Evolutionary conservation across 2,329 filamentous ascomycete species (phyloP).

Genomic region (Neonectria faginata): DNA sequence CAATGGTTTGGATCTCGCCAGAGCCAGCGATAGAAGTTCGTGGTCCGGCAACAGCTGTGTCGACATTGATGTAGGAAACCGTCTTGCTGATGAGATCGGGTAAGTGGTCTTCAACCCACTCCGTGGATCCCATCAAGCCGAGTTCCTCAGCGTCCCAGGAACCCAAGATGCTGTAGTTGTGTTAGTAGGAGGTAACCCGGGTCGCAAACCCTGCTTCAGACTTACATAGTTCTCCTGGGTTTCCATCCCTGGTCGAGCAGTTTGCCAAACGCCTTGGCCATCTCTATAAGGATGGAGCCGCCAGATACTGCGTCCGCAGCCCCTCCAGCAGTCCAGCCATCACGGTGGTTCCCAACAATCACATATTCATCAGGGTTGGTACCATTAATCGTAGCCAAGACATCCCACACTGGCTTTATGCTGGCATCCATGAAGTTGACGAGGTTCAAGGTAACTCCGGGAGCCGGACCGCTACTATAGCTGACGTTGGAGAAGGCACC

Average conservation of each 20-base stretch:
- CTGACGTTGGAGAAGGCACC: constrained; percentile 33
- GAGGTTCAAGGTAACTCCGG: constrained; percentile 18
- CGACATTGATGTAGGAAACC: constrained; percentile 61
- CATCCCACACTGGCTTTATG: constrained; percentile 42
- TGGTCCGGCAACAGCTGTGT: constrained; percentile 60
- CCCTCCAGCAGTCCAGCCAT: constrained; percentile 66
- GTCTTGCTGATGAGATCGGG: constrained; percentile 31
- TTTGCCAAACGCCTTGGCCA: constrained; percentile 61
- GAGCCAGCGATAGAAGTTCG: constrained; percentile 50
- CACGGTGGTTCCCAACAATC: constrained; percentile 64
- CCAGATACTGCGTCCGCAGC: constrained; percentile 65
- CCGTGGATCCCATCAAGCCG: constrained; percentile 33
- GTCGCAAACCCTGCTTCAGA: background rate
- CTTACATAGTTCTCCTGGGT: constrained; percentile 60
- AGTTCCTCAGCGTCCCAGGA: constrained; percentile 37
- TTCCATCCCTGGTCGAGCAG: constrained; percentile 63
- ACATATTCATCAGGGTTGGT: constrained; percentile 57
- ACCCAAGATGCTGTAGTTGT: constrained; percentile 8
- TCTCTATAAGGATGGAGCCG: constrained; percentile 60
- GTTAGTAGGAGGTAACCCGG: background rate
- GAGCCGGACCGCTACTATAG: constrained; percentile 34
- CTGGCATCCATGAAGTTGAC: constrained; percentile 37
- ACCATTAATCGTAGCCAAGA: constrained; percentile 56
- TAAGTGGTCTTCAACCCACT: constrained; percentile 36
- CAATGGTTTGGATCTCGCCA: constrained; percentile 38